Percentiles rank a stretch among this genome's conserved stretches.
Evolutionary conservation across 2,329 filamentous ascomycete genomes (phyloP).

Genomic region (Fusarium ramigenum): DNA sequence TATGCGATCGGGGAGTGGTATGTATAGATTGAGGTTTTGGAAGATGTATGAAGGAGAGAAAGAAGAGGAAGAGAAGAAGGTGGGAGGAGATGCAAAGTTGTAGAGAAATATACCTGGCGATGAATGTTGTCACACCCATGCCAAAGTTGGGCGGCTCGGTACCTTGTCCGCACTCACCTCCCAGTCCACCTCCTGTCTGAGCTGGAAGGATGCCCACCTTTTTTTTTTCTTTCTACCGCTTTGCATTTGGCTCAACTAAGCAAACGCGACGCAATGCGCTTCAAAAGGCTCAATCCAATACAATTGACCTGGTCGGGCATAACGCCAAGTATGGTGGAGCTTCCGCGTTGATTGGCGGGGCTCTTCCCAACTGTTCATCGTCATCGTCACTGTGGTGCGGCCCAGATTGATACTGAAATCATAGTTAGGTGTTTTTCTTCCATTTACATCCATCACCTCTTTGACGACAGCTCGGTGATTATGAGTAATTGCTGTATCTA

Average conservation of each 20-base stretch:
- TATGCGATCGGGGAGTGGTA: constrained; percentile 25
- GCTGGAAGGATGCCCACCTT: constrained; percentile 13
- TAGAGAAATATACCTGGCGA: constrained; percentile 39
- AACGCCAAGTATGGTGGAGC: constrained; percentile 43
- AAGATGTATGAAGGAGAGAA: constrained; percentile 30
- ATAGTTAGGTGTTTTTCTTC: constrained; percentile 10
- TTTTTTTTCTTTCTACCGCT: constrained; percentile 11
- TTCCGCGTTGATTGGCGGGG: constrained; percentile 40
- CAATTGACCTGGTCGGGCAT: constrained; percentile 31
- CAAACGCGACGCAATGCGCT: constrained; percentile 22
- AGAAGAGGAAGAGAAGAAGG: constrained; percentile 30
- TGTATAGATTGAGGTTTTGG: constrained; percentile 18
- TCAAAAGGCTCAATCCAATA: constrained; percentile 30
- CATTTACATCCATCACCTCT: constrained; percentile 9
- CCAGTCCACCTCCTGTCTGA: constrained; percentile 5
- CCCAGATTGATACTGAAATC: constrained; percentile 20
- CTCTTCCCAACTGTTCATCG: constrained; percentile 38
- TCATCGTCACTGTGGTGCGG: constrained; percentile 40
- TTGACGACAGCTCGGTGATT: background rate
- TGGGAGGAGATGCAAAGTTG: constrained; percentile 34
- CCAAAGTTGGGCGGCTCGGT: constrained; percentile 37
- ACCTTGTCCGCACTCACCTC: constrained; percentile 28
- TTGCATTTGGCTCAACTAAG: constrained; percentile 31
- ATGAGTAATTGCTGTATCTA: constrained; percentile 8
- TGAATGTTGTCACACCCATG: constrained; percentile 35